A percentile compares a stretch with the other conserved stretches of the same genome.
Evolutionary conservation across 2,329 filamentous ascomycete genomes (phyloP).

Genomic region (Fusarium newnesense): DNA sequence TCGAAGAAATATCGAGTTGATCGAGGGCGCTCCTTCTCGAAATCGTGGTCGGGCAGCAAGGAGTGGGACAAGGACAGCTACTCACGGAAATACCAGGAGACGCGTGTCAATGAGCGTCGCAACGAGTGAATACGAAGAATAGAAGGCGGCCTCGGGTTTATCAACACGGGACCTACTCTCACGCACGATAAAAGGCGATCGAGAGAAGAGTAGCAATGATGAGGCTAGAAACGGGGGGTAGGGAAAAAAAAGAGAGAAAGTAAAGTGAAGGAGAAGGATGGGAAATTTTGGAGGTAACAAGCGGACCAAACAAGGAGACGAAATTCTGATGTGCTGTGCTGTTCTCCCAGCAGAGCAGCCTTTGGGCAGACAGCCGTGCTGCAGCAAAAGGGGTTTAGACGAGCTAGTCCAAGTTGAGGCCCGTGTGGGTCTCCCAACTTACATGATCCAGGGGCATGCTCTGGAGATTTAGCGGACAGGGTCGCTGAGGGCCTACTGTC

Average conservation of each 20-base stretch:
- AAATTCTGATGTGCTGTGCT: slow-evolving; percentile 50
- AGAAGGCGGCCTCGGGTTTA: slow-evolving; percentile 39
- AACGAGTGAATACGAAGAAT: slow-evolving; percentile 44
- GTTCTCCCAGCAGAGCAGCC: slow-evolving; percentile 44
- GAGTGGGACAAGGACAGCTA: slow-evolving; percentile 40
- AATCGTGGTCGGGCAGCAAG: slow-evolving; percentile 15
- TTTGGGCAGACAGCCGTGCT: slow-evolving; percentile 41
- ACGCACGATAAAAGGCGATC: slow-evolving; percentile 43
- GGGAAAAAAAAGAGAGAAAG: slow-evolving; percentile 38
- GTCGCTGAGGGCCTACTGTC: slow-evolving; percentile 33
- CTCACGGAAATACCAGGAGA: slow-evolving; percentile 45
- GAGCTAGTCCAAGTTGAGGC: slow-evolving; percentile 40
- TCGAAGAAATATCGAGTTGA: slow-evolving; percentile 13
- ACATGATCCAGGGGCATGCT: slow-evolving; percentile 37
- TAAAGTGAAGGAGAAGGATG: slow-evolving; percentile 43
- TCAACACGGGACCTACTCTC: slow-evolving; percentile 40
- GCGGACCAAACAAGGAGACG: slow-evolving; percentile 44
- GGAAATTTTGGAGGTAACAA: slow-evolving; percentile 47
- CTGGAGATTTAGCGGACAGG: slow-evolving; percentile 46
- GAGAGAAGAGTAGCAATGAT: slow-evolving; percentile 53
- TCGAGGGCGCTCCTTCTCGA: slow-evolving; percentile 34
- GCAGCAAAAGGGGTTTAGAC: slow-evolving; percentile 49
- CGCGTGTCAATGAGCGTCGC: slow-evolving; percentile 50
- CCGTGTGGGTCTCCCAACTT: slow-evolving; percentile 37
- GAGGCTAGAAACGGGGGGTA: slow-evolving; percentile 43